Evolutionary conservation across 169 alveolate species (phyloP).

Genomic region (Ichthyophthirius multifiliis): DNA sequence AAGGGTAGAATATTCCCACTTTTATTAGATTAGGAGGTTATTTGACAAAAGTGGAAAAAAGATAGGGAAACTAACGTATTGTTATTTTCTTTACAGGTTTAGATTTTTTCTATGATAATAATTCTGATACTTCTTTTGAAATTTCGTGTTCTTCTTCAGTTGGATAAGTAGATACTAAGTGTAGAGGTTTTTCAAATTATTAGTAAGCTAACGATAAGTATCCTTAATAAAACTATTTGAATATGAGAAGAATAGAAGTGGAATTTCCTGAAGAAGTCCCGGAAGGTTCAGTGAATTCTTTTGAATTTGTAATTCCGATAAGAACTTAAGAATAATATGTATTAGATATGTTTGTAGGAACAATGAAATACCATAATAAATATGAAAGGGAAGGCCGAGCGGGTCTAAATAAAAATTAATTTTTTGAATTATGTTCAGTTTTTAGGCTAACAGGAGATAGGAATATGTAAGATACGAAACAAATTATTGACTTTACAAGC

Average conservation of each 20-base stretch:
- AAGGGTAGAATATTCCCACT: not conserved
- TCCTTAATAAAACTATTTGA: not conserved
- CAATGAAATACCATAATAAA: not conserved
- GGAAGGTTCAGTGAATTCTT: not conserved
- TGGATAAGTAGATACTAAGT: not conserved
- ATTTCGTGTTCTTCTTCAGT: not conserved
- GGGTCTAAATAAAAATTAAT: not conserved
- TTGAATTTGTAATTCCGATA: not conserved
- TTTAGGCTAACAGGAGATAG: not conserved
- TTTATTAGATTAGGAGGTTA: not conserved
- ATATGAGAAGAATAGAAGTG: not conserved
- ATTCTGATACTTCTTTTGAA: not conserved
- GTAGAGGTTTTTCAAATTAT: not conserved
- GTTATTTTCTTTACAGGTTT: not conserved
- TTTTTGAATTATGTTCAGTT: not conserved
- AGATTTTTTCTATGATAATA: not conserved
- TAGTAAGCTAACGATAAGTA: too few species aligned
- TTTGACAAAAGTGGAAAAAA: not conserved
- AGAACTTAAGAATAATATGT: not conserved
- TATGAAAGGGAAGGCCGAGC: not conserved
- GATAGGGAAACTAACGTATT: not conserved
- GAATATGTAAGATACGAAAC: not conserved
- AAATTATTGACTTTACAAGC: not conserved
- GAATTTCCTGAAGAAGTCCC: not conserved
- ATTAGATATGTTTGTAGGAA: not conserved